These are phyloP conservation scores for Pluteus cervinus DNA, from an alignment of 768 basidiomycete species.

Conservation along the genomic window DNA sequence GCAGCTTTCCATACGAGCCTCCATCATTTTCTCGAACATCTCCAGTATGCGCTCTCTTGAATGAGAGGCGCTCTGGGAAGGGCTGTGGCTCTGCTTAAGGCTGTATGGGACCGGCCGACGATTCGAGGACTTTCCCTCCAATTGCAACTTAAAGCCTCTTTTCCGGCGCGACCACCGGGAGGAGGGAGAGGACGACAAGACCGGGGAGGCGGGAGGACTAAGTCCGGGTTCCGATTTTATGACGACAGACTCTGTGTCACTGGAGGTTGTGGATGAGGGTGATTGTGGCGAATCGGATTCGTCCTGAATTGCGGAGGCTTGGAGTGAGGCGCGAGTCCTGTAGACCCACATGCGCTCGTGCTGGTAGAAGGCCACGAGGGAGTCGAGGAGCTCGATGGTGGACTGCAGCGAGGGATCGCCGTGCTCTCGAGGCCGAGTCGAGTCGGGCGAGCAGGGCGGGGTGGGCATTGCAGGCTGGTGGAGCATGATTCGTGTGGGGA, in stretches of 20 bases:
- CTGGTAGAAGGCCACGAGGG: slow-evolving; percentile 62
- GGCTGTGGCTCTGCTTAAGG: slow-evolving; percentile 12
- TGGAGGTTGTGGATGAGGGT: slow-evolving; percentile 14
- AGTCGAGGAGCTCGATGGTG: slow-evolving; percentile 56
- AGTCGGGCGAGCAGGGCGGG: slow-evolving; percentile 28
- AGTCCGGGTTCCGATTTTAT: background rate
- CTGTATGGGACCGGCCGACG: slow-evolving; percentile 15
- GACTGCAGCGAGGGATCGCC: slow-evolving; percentile 30
- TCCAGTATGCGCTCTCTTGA: slow-evolving; percentile 48
- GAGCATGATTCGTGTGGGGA: slow-evolving; percentile 19
- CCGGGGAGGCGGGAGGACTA: slow-evolving; percentile 3
- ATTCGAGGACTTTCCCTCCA: slow-evolving; percentile 22
- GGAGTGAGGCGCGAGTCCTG: slow-evolving; percentile 55
- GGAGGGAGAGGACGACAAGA: slow-evolving; percentile 17
- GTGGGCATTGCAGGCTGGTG: slow-evolving; percentile 24
- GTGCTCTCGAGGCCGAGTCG: slow-evolving; percentile 13
- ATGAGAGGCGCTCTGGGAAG: slow-evolving; percentile 9
- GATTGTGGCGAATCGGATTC: background rate
- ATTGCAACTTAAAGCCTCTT: slow-evolving; percentile 46
- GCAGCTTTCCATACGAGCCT: slow-evolving; percentile 72
- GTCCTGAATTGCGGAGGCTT: slow-evolving; percentile 30
- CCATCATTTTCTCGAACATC: slow-evolving; percentile 68
- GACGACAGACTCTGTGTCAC: no score
- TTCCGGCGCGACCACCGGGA: slow-evolving; percentile 56
- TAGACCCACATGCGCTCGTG: slow-evolving; percentile 70